Base-by-base conservation (phyloP, 2,329 filamentous ascomycete species). In the Macrophomina tecta region DNA sequence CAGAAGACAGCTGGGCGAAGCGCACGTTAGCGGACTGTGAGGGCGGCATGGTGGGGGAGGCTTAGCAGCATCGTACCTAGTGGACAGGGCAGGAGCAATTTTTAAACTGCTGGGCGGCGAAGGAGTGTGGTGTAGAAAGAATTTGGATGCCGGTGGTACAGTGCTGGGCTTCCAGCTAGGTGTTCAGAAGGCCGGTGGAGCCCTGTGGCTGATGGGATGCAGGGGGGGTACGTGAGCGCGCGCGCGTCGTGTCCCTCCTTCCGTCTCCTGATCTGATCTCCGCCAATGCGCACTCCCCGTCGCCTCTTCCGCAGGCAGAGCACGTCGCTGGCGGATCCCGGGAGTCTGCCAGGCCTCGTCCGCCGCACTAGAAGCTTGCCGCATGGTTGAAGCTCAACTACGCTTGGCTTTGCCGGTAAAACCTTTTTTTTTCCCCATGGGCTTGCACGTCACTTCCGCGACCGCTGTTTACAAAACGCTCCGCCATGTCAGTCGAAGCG, bases 1-100 rank as follows among this genome's bases (percentile, higher is more conserved):
- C 76, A 65, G 77, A 78, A 69, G 77, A 78, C 76, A 78, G 55
- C 64, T 66, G 55, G 32, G 45, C 38, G 34, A 61, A 66, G 38
- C 48, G 55, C 14, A 66, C 30, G 65, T 67, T 52, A 64, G 58
- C 40, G 51, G 23, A 16, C 34, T 51, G 32, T 16, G 58, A 30
- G n/a, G 58, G 48, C 58, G 51, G 34, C 48, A 67, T 67, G 51
- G 32, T 34, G 56, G 32, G 58, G n/a, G 36, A n/a, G 45, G 42
- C 38, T n/a, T 34, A 34, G 38, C 28, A 18, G 64, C 53, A 23
- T 34, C 64, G 42, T 45, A 66, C 64, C 40, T 38, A 51, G 40
- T 61, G 48, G 42, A 30, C 52, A 65, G 45, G 63, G 63, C 42
- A 42, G 53, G 42, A 38, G 51, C 52, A 58, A 58, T 48, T 56